Base-by-base conservation (phyloP, 2,329 filamentous ascomycete species). In the Xylariaceae sp. region DNA sequence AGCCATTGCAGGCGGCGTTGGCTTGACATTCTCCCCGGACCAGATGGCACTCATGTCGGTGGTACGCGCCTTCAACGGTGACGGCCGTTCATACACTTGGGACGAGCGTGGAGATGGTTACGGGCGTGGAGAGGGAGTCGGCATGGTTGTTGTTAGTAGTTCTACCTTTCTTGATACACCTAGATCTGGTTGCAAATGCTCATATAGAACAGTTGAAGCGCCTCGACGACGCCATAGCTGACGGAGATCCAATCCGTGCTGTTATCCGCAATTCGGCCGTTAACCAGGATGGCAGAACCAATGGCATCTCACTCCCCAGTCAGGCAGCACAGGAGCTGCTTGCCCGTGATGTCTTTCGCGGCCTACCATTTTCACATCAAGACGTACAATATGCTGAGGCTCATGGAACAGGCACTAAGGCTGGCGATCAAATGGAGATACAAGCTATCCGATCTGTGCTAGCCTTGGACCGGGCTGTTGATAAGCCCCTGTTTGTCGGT, bases 281-380 rank as follows among this genome's bases (percentile, higher is more conserved):
- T 6, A 69, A 68, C 40, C 64, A 68, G 36, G 67, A 70, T 42
- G 69, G 68, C 17, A 57, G 56, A 14, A 70, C 60, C 14, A 20
- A 19, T 16, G 65, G 66, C 5, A 64, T 69, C 34, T 64, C 64
- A 0, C 55, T 64, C 33, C 67, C 67, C 0, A 68, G 43, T 32
- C 47, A 48, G 5, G 37, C 40, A 6, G 55, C 57, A 3, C 57
- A 61, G 43, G 48, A 34, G 4, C 45, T 40, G 2, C 56, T 60
- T 6, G 54, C 56, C 22, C 45, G 50, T 14, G 34, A 40, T 27
- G 50, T 52, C 6, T 60, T 58, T n/a, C 22, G 36, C 2, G 35
- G 34, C 3, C 49, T 48, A 6, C 62, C 46, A 16, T 43, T 44
- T 6, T 33, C 43, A 19, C 47, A 39, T 12, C 35, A 50, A 14